Evolutionary conservation across 2,329 filamentous ascomycete genomes (phyloP).

Genomic region (Epichloe baconii): DNA sequence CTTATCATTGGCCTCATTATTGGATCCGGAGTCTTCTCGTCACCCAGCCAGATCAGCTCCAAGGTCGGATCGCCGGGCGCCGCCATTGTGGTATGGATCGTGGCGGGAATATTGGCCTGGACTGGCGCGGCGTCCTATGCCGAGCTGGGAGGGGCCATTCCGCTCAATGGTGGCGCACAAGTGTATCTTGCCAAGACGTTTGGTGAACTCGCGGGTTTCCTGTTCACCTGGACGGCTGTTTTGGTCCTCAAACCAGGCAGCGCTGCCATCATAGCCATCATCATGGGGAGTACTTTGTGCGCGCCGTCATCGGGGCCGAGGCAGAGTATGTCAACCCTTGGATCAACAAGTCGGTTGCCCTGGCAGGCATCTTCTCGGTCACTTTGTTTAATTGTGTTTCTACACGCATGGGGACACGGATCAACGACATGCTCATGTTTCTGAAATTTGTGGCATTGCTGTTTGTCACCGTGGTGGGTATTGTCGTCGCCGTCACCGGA

Average conservation of each 20-base stretch:
- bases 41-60: slow-evolving; percentile 80
- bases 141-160: slow-evolving; percentile 89
- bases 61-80: slow-evolving; percentile 88
- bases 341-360: slow-evolving; percentile 80
- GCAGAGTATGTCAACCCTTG: slow-evolving; percentile 68
- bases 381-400: slow-evolving; percentile 84
- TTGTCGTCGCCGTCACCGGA: slow-evolving; percentile 80
- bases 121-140: slow-evolving; percentile 92
- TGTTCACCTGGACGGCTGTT: slow-evolving; percentile 94
- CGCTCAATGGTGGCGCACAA: slow-evolving; percentile 86
- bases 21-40: slow-evolving; percentile 91
- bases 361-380: slow-evolving; percentile 61
- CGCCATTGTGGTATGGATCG: slow-evolving; percentile 77
- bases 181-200: slow-evolving; percentile 94
- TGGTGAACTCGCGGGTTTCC: slow-evolving; percentile 80
- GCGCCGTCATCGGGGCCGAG: slow-evolving; percentile 76
- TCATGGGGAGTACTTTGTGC: slow-evolving; percentile 94
- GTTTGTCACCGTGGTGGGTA: slow-evolving; percentile 73
- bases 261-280: slow-evolving; percentile 89
- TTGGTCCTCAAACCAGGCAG: slow-evolving; percentile 88
- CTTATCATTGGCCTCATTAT: slow-evolving; percentile 89
- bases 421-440: slow-evolving; percentile 92
- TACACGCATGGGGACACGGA: slow-evolving; percentile 71
- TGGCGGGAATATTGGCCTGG: slow-evolving; percentile 90
- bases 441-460: slow-evolving; percentile 87